Evolutionary conservation across 768 basidiomycete genomes (phyloP).

Genomic region (Boletus eberwhitei): DNA sequence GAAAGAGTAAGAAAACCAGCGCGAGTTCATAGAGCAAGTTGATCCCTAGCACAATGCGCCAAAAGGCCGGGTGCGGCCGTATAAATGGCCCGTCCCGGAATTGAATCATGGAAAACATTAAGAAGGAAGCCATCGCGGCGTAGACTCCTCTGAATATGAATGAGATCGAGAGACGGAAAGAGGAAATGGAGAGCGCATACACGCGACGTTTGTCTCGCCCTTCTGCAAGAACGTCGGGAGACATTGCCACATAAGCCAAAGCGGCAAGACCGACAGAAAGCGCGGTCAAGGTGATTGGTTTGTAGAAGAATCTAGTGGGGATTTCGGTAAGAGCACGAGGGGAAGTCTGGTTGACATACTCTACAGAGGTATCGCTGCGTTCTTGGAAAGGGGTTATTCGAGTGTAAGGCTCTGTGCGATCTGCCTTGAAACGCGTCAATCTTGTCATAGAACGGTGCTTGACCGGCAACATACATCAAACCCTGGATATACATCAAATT

Average conservation of each 20-base stretch:
- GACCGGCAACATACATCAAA: constrained; percentile 65
- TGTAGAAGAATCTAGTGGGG: constrained; percentile 75
- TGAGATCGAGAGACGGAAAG: not conserved
- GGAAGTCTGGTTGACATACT: constrained; percentile 43
- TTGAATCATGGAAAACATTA: constrained; percentile 81
- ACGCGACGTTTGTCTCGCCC: constrained; percentile 77
- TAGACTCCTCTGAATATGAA: constrained; percentile 60
- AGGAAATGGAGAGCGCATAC: constrained; percentile 41
- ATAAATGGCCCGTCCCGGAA: constrained; percentile 89
- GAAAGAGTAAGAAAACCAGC: constrained; percentile 82
- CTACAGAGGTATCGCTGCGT: constrained; percentile 76
- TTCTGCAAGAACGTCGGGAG: constrained; percentile 81
- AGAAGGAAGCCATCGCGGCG: constrained; percentile 69
- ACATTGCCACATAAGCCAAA: constrained; percentile 78
- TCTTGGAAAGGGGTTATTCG: constrained; percentile 82
- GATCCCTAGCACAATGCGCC: constrained; percentile 74
- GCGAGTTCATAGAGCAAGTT: constrained; percentile 82
- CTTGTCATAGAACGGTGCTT: constrained; percentile 7
- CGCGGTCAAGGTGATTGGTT: constrained; percentile 75
- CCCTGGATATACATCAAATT: constrained; percentile 45
- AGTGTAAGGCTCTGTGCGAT: constrained; percentile 81
- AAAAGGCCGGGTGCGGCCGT: constrained; percentile 84
- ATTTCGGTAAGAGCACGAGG: constrained; percentile 3
- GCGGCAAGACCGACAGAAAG: constrained; percentile 62
- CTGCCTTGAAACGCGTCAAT: constrained; percentile 49